phyloP scores from a whole-genome alignment of 257 asterid genomes.

The Plantago ovata region DNA sequence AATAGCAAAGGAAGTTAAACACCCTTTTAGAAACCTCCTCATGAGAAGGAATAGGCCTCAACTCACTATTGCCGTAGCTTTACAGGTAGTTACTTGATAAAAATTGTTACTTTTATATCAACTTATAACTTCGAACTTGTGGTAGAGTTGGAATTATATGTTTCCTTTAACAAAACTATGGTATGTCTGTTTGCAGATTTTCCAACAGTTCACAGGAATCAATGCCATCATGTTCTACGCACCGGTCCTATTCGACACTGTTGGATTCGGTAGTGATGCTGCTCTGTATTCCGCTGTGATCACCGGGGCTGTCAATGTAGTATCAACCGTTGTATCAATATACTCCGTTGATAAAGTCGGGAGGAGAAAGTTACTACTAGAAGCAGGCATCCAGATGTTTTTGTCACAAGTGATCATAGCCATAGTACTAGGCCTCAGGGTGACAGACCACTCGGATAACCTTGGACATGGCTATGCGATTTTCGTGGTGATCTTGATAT shows the following conservation, averaged over 20 bases:
- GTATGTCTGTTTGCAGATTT: constrained; percentile 36
- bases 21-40: constrained; percentile 84
- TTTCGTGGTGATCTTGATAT: constrained; percentile 64
- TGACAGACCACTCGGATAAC: constrained; percentile 48
- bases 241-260: constrained; percentile 67
- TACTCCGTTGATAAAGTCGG: constrained; percentile 83
- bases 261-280: constrained; percentile 73
- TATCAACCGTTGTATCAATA: constrained; percentile 73
- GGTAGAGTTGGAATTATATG: no score
- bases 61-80: constrained; percentile 56
- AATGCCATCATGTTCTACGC: constrained; percentile 94
- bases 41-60: constrained; percentile 75
- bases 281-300: constrained; percentile 77
- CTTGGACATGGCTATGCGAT: constrained; percentile 59
- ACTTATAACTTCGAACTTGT: no score
- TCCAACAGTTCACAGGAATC: constrained; percentile 87
- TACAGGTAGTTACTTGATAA: constrained; percentile 48
- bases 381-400: constrained; percentile 89
- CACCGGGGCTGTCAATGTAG: constrained; percentile 76
- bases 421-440: constrained; percentile 54
- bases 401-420: constrained; percentile 63
- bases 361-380: constrained; percentile 53
- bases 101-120: no score
- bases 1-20: constrained; percentile 68
- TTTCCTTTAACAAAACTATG: background rate